These are phyloP conservation scores for Geranomyces variabilis DNA, from an alignment of 192 early-diverging fungal species.

Conservation along the genomic window DNA sequence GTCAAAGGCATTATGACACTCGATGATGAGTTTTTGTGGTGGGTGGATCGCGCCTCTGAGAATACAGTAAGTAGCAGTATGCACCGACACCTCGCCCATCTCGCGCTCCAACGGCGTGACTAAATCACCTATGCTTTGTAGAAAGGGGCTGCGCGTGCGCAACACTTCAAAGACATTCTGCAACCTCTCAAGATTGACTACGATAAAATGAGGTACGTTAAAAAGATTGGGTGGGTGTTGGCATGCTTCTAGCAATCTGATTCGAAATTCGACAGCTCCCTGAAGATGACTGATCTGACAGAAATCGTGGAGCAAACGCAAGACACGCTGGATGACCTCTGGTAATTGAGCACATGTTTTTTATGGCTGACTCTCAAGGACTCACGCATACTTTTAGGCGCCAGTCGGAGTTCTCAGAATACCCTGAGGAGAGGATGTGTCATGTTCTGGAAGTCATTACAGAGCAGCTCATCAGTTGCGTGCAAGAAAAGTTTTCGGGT, in stretches of 20 bases:
- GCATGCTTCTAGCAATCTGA: neutral
- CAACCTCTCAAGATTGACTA: constrained; percentile 35
- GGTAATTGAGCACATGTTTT: constrained; percentile 29
- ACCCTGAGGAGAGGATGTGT: constrained; percentile 49
- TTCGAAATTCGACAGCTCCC: constrained; percentile 13
- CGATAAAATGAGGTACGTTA: constrained; percentile 27
- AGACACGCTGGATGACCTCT: constrained; percentile 48
- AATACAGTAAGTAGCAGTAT: too few relatives aligned
- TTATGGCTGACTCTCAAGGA: neutral
- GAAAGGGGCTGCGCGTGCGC: constrained; percentile 22
- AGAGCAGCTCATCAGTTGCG: constrained; percentile 33
- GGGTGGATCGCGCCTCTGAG: constrained; percentile 25
- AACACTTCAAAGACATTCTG: constrained; percentile 28
- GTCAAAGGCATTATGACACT: constrained; percentile 26
- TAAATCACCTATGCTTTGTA: neutral
- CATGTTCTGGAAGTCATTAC: constrained; percentile 41
- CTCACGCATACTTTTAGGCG: constrained; percentile 27
- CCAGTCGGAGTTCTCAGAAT: constrained; percentile 38
- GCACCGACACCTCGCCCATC: neutral
- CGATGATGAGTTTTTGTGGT: constrained; percentile 40
- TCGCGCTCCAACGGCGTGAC: neutral
- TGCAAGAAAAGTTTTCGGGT: constrained; percentile 32
- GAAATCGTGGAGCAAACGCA: constrained; percentile 47
- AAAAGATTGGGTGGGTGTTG: neutral
- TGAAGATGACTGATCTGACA: constrained; percentile 15